phyloP scores from a whole-genome alignment of 1,284 basidiomycete genomes.

The Veloboletus limbatus region DNA sequence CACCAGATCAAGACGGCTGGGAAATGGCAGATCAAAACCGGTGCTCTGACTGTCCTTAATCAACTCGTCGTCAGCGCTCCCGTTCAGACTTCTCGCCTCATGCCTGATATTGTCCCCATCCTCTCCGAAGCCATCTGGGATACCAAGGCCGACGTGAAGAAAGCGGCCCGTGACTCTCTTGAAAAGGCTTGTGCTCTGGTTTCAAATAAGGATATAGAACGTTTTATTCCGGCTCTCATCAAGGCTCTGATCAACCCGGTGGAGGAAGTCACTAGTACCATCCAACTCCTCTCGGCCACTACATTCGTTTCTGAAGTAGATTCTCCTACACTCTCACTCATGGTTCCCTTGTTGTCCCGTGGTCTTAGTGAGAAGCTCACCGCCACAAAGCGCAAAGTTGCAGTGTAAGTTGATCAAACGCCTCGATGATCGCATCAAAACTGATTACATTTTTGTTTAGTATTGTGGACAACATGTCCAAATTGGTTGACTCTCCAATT shows the following conservation, averaged over 20 bases:
- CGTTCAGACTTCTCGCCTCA: constrained; percentile 83
- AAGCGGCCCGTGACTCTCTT: constrained; percentile 93
- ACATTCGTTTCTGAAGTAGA: constrained; percentile 99
- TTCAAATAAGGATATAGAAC: constrained; percentile 99
- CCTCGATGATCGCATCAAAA: constrained; percentile 17
- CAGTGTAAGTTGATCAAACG: constrained; percentile 60
- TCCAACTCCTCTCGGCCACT: constrained; percentile 95
- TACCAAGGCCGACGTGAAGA: constrained; percentile 99
- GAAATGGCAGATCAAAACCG: constrained; percentile 99
- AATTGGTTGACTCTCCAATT: constrained; percentile 93
- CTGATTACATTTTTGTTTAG: constrained; percentile 38
- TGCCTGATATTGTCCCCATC: constrained; percentile 95
- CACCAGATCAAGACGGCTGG: constrained; percentile 94
- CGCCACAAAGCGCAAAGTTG: constrained; percentile 94
- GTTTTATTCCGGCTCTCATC: constrained; percentile 97
- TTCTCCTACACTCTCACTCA: constrained; percentile 96
- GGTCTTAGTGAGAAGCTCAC: constrained; percentile 95
- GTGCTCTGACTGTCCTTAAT: constrained; percentile 82
- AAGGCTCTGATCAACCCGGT: constrained; percentile 98
- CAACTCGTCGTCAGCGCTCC: constrained; percentile 88
- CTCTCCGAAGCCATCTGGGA: constrained; percentile 98
- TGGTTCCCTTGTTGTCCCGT: constrained; percentile 96
- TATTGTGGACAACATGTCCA: constrained; percentile 98
- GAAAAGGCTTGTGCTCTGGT: constrained; percentile 92
- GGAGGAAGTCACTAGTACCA: constrained; percentile 97